These are phyloP conservation scores for Eimeria brunetti DNA, from an alignment of 169 alveolate species.

Conservation along the genomic window DNA sequence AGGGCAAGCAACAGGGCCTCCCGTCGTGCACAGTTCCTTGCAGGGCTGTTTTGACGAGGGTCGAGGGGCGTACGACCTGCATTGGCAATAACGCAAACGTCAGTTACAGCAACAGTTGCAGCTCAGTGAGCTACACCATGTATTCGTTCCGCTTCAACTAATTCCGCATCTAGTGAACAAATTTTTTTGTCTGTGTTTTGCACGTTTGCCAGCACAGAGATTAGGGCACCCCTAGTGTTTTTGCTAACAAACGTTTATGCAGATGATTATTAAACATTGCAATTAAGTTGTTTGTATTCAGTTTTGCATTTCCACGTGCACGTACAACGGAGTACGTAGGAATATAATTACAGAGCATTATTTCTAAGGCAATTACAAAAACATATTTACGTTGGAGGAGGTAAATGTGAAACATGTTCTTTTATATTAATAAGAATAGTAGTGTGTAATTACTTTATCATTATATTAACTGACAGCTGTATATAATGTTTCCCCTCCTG, in stretches of 20 bases:
- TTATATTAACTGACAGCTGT: too few relatives aligned
- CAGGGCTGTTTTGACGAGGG: not conserved
- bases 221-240: not conserved
- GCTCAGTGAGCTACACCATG: not conserved
- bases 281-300: not conserved
- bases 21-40: not conserved
- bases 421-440: too few relatives aligned
- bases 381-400: too few relatives aligned
- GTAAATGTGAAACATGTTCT: too few relatives aligned
- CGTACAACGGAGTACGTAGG: not conserved
- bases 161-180: not conserved
- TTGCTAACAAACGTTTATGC: not conserved
- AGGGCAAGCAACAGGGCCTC: not conserved
- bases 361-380: too few relatives aligned
- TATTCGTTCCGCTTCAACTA: not conserved
- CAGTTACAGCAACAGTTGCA: not conserved
- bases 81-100: not conserved
- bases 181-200: not conserved
- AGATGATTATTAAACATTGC: not conserved
- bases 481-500: too few relatives aligned
- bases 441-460: too few relatives aligned
- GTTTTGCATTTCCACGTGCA: not conserved
- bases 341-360: too few relatives aligned
- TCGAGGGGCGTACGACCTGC: constrained; percentile 6
- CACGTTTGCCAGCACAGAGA: too few relatives aligned